Conservation (phyloP, 345 rosid species). For the Sonneratia caseolaris region DNA sequence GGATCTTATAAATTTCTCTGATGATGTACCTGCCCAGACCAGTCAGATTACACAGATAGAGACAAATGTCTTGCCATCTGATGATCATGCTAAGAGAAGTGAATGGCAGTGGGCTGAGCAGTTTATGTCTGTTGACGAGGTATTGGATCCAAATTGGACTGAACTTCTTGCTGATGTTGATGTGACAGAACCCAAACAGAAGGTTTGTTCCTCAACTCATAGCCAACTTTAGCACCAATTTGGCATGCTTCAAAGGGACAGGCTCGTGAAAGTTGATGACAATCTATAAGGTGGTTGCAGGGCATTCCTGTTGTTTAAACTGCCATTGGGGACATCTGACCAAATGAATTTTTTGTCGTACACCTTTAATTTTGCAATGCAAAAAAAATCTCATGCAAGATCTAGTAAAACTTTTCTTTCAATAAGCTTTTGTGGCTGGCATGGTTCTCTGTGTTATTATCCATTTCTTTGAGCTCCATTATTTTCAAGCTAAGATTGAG, state of each 20-base stretch:
- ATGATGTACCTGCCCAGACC: constrained; percentile 25
- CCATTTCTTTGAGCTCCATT: neutral
- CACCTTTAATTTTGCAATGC: neutral
- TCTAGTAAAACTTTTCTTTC: neutral
- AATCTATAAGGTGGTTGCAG: neutral
- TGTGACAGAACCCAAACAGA: constrained; percentile 32
- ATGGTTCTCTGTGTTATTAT: neutral
- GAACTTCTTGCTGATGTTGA: constrained; percentile 45
- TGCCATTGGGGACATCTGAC: neutral
- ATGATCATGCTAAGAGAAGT: constrained; percentile 32
- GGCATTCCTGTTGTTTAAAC: neutral
- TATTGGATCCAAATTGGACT: constrained; percentile 38
- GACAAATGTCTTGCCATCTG: constrained; percentile 35
- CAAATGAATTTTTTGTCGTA: neutral
- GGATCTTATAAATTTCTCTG: constrained; percentile 39
- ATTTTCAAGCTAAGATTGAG: neutral
- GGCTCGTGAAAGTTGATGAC: neutral
- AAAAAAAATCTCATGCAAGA: neutral
- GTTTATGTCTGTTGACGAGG: constrained; percentile 53
- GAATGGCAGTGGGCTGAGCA: constrained; percentile 80
- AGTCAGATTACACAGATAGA: constrained; percentile 28
- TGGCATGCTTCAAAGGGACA: neutral
- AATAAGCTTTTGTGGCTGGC: neutral
- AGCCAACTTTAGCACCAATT: neutral
- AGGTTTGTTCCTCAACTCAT: constrained; percentile 31